phyloP scores from a whole-genome alignment of 768 basidiomycete genomes.

The Pluteus cervinus region DNA sequence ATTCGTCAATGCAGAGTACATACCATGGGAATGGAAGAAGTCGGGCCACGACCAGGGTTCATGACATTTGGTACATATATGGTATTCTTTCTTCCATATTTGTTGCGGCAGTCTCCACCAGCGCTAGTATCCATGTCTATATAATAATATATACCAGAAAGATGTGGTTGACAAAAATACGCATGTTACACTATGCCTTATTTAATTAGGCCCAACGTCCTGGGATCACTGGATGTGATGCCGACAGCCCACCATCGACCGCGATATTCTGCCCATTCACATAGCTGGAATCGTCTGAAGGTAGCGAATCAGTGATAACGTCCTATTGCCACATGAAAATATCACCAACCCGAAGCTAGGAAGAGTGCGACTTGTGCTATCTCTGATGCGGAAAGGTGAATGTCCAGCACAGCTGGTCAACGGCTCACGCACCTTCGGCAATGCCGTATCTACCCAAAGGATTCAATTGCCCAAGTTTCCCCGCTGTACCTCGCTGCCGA shows the following conservation, averaged over 20 bases:
- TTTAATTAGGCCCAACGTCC: conserved; percentile 65
- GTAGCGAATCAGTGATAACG: conserved; percentile 3
- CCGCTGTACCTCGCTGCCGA: conserved; percentile 61
- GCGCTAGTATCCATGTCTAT: conserved; percentile 6
- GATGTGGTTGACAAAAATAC: neutral
- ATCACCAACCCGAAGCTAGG: conserved; percentile 71
- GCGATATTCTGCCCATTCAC: conserved; percentile 86
- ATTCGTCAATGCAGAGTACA: conserved; percentile 19
- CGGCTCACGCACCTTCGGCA: conserved; percentile 52
- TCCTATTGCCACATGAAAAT: conserved; percentile 3
- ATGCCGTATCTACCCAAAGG: conserved; percentile 80
- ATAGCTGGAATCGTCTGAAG: conserved; percentile 80
- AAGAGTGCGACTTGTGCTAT: conserved; percentile 83
- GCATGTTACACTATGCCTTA: too few species aligned
- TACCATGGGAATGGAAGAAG: conserved; percentile 58
- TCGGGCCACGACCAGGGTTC: conserved; percentile 25
- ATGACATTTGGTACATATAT: too few species aligned
- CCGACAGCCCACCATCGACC: conserved; percentile 81
- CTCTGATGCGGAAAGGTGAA: conserved; percentile 40
- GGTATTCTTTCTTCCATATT: too few species aligned
- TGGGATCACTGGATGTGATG: conserved; percentile 74
- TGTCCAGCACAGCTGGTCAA: neutral
- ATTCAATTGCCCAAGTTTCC: conserved; percentile 81
- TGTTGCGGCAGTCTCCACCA: too few species aligned
- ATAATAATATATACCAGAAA: conserved; percentile 1